Evolutionary conservation across 2,329 filamentous ascomycete species (phyloP).

Genomic region (Ophiostoma ulmi): DNA sequence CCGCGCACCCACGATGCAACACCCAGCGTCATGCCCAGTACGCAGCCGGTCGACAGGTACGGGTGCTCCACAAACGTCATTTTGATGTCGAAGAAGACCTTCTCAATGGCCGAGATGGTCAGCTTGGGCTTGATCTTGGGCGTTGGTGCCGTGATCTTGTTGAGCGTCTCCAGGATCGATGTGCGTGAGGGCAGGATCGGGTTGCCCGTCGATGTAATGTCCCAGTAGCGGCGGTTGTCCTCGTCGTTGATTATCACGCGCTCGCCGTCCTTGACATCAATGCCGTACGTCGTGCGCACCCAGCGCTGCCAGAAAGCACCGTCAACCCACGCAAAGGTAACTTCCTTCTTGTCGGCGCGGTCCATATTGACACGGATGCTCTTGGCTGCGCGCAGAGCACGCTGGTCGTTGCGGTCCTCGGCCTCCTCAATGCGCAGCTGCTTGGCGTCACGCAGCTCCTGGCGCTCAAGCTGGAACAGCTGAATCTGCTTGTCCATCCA

Average conservation of each 20-base stretch:
- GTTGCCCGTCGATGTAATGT: slow-evolving; percentile 81
- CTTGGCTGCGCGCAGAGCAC: slow-evolving; percentile 81
- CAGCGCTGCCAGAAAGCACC: slow-evolving; percentile 96
- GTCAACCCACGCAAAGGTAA: slow-evolving; percentile 95
- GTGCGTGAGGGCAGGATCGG: slow-evolving; percentile 84
- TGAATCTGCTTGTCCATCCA: slow-evolving; percentile 98
- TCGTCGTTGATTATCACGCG: slow-evolving; percentile 95
- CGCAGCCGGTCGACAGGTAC: slow-evolving; percentile 52
- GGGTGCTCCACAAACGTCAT: slow-evolving; percentile 56
- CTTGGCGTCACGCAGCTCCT: slow-evolving; percentile 90
- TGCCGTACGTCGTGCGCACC: slow-evolving; percentile 90
- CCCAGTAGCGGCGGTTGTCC: slow-evolving; percentile 93
- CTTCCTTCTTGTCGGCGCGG: slow-evolving; percentile 77
- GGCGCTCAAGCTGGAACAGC: slow-evolving; percentile 84
- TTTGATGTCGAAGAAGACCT: slow-evolving; percentile 64
- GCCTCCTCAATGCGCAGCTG: slow-evolving; percentile 94
- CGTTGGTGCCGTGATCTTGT: slow-evolving; percentile 62
- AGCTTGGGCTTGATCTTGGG: slow-evolving; percentile 71
- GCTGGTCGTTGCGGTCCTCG: slow-evolving; percentile 84
- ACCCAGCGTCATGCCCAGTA: slow-evolving; percentile 53
- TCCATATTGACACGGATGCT: slow-evolving; percentile 88
- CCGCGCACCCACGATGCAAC: slow-evolving; percentile 51
- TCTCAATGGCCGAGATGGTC: slow-evolving; percentile 66
- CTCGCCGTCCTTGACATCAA: slow-evolving; percentile 82
- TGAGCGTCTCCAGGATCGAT: slow-evolving; percentile 81